phyloP scores from a whole-genome alignment of 805 yeast genomes.

The Suhomyces sp. region DNA sequence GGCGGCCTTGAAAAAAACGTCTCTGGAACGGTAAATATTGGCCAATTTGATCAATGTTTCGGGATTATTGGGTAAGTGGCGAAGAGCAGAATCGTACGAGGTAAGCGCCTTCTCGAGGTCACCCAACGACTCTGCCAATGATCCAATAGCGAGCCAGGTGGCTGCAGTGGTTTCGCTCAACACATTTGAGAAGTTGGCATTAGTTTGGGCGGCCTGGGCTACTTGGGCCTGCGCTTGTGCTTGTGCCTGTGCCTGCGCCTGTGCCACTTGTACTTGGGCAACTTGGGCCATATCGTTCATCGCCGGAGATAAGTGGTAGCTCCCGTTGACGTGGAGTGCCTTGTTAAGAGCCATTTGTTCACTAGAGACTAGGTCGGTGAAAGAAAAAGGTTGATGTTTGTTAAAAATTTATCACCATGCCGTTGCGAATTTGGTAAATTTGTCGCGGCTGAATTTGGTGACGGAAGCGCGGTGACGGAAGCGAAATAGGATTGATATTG shows the following conservation, averaged over 20 bases:
- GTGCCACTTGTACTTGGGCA: slow-evolving; percentile 4
- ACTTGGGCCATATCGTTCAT: slow-evolving; percentile 11
- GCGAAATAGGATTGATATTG: slow-evolving; percentile 3
- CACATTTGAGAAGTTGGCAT: slow-evolving; percentile 13
- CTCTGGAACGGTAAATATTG: slow-evolving; percentile 81
- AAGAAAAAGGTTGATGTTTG: neutral
- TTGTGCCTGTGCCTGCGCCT: slow-evolving; percentile 6
- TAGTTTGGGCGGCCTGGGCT: neutral
- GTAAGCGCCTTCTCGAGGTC: slow-evolving; percentile 86
- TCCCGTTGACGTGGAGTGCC: slow-evolving; percentile 7
- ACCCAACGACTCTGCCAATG: slow-evolving; percentile 84
- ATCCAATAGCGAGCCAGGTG: slow-evolving; percentile 88
- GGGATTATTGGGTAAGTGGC: slow-evolving; percentile 82
- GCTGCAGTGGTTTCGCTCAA: slow-evolving; percentile 60
- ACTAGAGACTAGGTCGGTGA: neutral
- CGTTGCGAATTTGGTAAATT: slow-evolving; percentile 3
- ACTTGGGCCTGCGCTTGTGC: slow-evolving; percentile 3
- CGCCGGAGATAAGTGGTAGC: slow-evolving; percentile 5
- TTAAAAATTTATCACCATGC: neutral
- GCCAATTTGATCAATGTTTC: slow-evolving; percentile 85
- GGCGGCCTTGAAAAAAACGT: slow-evolving; percentile 90
- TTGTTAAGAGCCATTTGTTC: slow-evolving; percentile 6
- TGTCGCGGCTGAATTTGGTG: slow-evolving; percentile 1
- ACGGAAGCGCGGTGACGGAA: slow-evolving; percentile 6
- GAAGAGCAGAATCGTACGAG: slow-evolving; percentile 83